Evolutionary conservation across 2,329 filamentous ascomycete genomes (phyloP).

Genomic region (Atkinsonella hypoxylon): DNA sequence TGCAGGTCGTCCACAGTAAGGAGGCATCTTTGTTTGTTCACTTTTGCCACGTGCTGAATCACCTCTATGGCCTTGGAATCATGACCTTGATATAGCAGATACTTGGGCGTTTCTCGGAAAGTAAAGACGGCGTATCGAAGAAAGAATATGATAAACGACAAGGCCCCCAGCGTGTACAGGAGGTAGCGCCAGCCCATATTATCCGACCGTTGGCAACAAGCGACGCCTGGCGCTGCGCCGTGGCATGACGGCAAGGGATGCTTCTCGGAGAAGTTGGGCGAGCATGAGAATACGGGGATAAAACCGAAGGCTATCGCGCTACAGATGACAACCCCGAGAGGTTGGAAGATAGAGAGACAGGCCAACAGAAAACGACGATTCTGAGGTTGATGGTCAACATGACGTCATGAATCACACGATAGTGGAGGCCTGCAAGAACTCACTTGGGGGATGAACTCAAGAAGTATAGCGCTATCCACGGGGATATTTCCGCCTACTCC

Average conservation of each 20-base stretch:
- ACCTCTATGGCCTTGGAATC: constrained; percentile 35
- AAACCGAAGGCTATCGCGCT: constrained; percentile 40
- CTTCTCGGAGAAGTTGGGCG: constrained; percentile 35
- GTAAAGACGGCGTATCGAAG: constrained; percentile 34
- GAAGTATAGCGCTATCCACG: constrained; percentile 41
- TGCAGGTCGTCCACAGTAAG: constrained; percentile 27
- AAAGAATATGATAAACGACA: constrained; percentile 31
- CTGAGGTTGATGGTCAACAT: not conserved
- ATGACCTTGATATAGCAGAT: constrained; percentile 28
- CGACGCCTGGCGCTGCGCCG: constrained; percentile 13
- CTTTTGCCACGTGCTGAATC: constrained; percentile 32
- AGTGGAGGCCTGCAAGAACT: not conserved
- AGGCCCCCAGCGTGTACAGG: constrained; percentile 29
- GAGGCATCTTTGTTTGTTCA: constrained; percentile 22
- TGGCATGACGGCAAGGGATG: constrained; percentile 9
- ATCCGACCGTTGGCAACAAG: constrained; percentile 13
- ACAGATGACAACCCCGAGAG: constrained; percentile 39
- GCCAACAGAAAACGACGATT: constrained; percentile 38
- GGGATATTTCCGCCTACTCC: constrained; percentile 42
- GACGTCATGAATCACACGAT: not conserved
- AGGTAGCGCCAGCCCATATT: constrained; percentile 42
- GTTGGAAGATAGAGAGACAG: constrained; percentile 41
- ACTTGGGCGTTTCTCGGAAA: constrained; percentile 36
- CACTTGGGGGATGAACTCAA: constrained; percentile 41
- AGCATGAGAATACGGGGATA: constrained; percentile 38